These are phyloP conservation scores for Zychaea mexicana DNA, from an alignment of 371 early-diverging fungal species.

Conservation along the genomic window DNA sequence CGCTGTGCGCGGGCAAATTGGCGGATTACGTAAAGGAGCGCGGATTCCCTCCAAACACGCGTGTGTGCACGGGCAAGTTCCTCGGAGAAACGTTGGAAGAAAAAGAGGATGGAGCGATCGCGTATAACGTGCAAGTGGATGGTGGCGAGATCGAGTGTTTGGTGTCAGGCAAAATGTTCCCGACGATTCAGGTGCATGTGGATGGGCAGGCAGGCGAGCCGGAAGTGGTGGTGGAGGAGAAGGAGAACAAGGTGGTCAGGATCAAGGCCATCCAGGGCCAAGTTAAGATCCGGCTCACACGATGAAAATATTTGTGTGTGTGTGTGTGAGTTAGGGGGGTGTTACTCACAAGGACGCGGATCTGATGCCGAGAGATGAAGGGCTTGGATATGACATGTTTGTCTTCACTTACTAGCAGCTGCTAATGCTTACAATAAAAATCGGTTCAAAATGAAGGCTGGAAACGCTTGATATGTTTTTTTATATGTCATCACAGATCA, in stretches of 20 bases:
- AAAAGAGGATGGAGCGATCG: conserved; percentile 9
- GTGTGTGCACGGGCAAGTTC: conserved; percentile 20
- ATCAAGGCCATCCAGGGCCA: neutral
- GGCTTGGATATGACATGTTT: too few relatives aligned
- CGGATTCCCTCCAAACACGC: conserved; percentile 33
- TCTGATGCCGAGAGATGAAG: neutral
- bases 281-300: conserved; percentile 1
- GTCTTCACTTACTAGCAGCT: too few relatives aligned
- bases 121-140: conserved; percentile 19
- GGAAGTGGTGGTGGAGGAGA: neutral
- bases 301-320: neutral
- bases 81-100: conserved; percentile 27
- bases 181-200: conserved; percentile 27
- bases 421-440: too few relatives aligned
- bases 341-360: neutral
- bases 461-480: too few relatives aligned
- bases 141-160: conserved; percentile 25
- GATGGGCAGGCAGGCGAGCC: conserved; percentile 1
- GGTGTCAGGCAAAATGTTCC: conserved; percentile 31
- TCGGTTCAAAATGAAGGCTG: too few relatives aligned
- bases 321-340: too few relatives aligned
- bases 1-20: conserved; percentile 42
- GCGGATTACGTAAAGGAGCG: conserved; percentile 28
- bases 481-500: too few relatives aligned
- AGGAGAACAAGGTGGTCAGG: conserved; percentile 1